Evolutionary conservation across 352 stramenopile genomes (phyloP).

Genomic region (Plasmopara muralis): DNA sequence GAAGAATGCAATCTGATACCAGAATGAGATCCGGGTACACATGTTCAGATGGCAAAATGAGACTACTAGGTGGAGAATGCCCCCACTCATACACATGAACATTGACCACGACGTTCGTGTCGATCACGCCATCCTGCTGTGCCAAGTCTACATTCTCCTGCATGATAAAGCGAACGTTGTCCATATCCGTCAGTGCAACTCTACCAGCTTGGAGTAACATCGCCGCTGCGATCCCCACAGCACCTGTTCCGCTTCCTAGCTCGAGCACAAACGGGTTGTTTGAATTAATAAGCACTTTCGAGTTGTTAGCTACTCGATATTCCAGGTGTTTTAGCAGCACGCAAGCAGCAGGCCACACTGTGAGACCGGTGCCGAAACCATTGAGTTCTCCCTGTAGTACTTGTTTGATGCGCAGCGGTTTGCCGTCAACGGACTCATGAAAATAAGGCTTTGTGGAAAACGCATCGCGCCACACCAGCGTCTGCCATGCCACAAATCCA

Average conservation of each 20-base stretch:
- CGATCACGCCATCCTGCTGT: constrained; percentile 20
- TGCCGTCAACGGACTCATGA: constrained; percentile 33
- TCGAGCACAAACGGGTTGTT: constrained; percentile 69
- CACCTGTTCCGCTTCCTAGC: constrained; percentile 88
- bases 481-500: constrained; percentile 42
- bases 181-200: constrained; percentile 89
- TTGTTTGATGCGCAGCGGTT: constrained; percentile 57
- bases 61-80: constrained; percentile 20
- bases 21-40: constrained; percentile 76
- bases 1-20: constrained; percentile 93
- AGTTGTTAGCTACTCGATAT: constrained; percentile 30
- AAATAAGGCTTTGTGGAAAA: constrained; percentile 69
- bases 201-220: constrained; percentile 68
- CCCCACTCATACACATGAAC: constrained; percentile 90
- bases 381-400: constrained; percentile 74
- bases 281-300: constrained; percentile 15
- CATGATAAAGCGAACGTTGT: constrained; percentile 86
- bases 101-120: constrained; percentile 38
- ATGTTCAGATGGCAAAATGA: constrained; percentile 22
- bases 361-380: constrained; percentile 72
- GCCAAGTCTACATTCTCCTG: constrained; percentile 74
- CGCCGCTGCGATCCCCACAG: constrained; percentile 83
- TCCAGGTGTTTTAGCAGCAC: constrained; percentile 77
- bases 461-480: constrained; percentile 68
- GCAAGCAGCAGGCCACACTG: constrained; percentile 77